Conservation (phyloP, 306 rosid genomes). For the Phaseolus lunatus region DNA sequence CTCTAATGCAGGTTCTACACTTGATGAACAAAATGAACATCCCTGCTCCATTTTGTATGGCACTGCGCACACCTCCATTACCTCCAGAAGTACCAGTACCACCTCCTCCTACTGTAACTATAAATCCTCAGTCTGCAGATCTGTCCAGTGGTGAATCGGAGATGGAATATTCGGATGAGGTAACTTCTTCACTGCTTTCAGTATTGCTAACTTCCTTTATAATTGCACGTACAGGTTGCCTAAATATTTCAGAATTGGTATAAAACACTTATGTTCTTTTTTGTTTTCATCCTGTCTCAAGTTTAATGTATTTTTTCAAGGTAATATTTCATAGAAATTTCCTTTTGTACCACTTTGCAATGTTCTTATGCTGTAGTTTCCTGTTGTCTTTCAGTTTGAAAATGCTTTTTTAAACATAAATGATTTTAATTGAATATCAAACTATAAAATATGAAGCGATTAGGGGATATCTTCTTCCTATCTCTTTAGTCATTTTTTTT, state of each 20-base stretch:
- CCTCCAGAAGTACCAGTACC: conserved; percentile 76
- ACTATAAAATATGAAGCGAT: conserved; percentile 2
- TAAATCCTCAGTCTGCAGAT: conserved; percentile 57
- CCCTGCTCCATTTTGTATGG: conserved; percentile 97
- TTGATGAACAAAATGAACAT: conserved; percentile 98
- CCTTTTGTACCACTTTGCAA: not conserved
- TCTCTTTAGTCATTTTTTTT: not conserved
- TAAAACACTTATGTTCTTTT: not conserved
- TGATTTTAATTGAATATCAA: conserved; percentile 15
- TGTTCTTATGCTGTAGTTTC: conserved; percentile 19
- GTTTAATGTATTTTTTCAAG: not conserved
- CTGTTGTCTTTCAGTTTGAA: not conserved
- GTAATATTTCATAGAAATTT: conserved; percentile 21
- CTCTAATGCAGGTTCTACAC: conserved; percentile 77
- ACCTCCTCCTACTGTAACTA: conserved; percentile 54
- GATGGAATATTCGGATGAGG: conserved; percentile 98
- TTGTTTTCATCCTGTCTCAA: not conserved
- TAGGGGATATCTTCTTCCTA: not conserved
- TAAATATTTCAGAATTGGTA: conserved; percentile 28
- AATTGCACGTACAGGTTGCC: conserved; percentile 11
- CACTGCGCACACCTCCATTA: conserved; percentile 93
- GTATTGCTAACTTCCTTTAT: conserved; percentile 1
- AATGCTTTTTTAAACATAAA: conserved; percentile 6
- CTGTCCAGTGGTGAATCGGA: conserved; percentile 86
- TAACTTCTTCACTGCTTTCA: conserved; percentile 45